phyloP scores from a whole-genome alignment of 2,329 filamentous ascomycete genomes.

The Daldinia sp. region DNA sequence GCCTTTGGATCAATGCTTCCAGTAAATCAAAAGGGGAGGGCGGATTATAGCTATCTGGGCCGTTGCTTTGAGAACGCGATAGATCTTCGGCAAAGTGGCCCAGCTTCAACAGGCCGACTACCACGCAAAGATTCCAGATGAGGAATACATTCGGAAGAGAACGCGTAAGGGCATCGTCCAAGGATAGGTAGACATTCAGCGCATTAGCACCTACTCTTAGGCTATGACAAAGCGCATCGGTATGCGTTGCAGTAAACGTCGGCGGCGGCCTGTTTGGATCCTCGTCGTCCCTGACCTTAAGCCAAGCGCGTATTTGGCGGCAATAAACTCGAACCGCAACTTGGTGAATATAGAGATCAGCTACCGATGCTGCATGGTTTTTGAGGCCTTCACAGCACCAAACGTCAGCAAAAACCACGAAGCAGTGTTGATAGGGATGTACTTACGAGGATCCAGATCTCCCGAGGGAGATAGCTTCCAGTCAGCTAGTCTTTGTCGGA shows the following conservation, averaged over 20 bases:
- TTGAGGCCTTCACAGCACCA: slow-evolving; percentile 12
- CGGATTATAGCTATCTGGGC: not conserved
- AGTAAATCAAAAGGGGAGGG: slow-evolving; percentile 15
- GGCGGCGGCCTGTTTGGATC: slow-evolving; percentile 1
- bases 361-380: slow-evolving; percentile 10
- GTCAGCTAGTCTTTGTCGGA: slow-evolving; percentile 21
- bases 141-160: slow-evolving; percentile 30
- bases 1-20: slow-evolving; percentile 21
- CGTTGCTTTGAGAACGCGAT: not conserved
- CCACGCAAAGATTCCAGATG: slow-evolving; percentile 25
- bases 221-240: slow-evolving; percentile 25
- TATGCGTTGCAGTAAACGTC: slow-evolving; percentile 15
- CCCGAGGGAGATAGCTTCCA: slow-evolving; percentile 23
- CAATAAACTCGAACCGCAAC: slow-evolving; percentile 21
- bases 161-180: slow-evolving; percentile 20
- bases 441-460: slow-evolving; percentile 23
- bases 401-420: not conserved
- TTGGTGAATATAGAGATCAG: slow-evolving; percentile 34
- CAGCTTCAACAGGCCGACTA: slow-evolving; percentile 23
- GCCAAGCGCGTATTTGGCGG: slow-evolving; percentile 13
- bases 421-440: too few relatives aligned
- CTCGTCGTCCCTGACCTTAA: slow-evolving; percentile 3
- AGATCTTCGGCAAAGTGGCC: slow-evolving; percentile 18
- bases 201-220: slow-evolving; percentile 10
- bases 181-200: slow-evolving; percentile 22